Evolutionary conservation across 192 early-diverging fungal species (phyloP).

Genomic region (Coemansia sp.): DNA sequence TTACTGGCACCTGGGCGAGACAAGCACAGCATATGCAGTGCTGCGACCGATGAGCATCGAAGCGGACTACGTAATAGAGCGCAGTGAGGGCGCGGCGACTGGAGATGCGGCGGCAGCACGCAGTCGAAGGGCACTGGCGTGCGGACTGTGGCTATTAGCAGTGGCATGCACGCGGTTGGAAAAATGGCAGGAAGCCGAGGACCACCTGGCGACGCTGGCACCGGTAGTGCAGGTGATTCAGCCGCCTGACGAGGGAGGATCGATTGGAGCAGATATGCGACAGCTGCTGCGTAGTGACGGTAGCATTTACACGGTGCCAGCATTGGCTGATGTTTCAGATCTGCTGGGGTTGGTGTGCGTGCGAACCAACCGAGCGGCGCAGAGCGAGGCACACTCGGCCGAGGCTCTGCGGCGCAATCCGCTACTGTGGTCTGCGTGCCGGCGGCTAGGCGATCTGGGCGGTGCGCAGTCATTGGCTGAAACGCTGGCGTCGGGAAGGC

Average conservation of each 20-base stretch:
- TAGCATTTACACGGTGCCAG: slow-evolving; percentile 26
- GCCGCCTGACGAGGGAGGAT: slow-evolving; percentile 25
- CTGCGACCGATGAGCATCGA: slow-evolving; percentile 28
- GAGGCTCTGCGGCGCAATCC: slow-evolving; percentile 47
- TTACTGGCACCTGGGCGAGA: slow-evolving; percentile 52
- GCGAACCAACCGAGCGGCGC: slow-evolving; percentile 36
- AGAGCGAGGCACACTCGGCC: slow-evolving; percentile 38
- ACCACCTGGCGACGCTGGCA: slow-evolving; percentile 29
- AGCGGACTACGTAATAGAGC: slow-evolving; percentile 28
- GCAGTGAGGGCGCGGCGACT: slow-evolving; percentile 3
- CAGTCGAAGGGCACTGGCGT: slow-evolving; percentile 41
- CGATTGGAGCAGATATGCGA: slow-evolving; percentile 16
- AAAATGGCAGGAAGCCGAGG: slow-evolving; percentile 57
- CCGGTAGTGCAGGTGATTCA: slow-evolving; percentile 17
- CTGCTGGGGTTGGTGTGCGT: slow-evolving; percentile 48
- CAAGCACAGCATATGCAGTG: slow-evolving; percentile 32
- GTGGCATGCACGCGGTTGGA: slow-evolving; percentile 48
- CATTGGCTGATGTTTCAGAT: slow-evolving; percentile 37
- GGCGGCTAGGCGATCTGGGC: slow-evolving; percentile 44
- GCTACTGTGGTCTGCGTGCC: slow-evolving; percentile 49
- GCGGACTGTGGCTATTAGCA: slow-evolving; percentile 45
- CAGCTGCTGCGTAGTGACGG: not conserved
- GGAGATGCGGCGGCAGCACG: slow-evolving; percentile 7
- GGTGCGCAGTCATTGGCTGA: slow-evolving; percentile 14
- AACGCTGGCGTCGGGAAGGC: slow-evolving; percentile 5